phyloP scores from a whole-genome alignment of 2,329 filamentous ascomycete genomes.

The Didymella pinodella region DNA sequence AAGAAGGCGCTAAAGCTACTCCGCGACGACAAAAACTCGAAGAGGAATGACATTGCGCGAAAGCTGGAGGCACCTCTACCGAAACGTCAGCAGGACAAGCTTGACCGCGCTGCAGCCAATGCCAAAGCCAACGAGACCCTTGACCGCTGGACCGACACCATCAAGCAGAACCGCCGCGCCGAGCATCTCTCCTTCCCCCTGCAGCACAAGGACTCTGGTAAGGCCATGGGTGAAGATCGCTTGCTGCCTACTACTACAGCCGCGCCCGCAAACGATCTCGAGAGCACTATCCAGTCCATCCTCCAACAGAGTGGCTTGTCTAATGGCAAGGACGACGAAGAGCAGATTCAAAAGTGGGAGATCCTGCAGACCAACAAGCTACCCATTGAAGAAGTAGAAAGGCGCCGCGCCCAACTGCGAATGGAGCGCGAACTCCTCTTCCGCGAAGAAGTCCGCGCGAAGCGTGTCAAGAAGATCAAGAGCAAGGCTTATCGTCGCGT shows the following conservation, averaged over 20 bases:
- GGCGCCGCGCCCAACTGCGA: conserved; percentile 76
- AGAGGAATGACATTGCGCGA: conserved; percentile 63
- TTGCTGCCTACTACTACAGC: conserved; percentile 66
- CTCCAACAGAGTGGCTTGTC: conserved; percentile 85
- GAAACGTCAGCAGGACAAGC: conserved; percentile 83
- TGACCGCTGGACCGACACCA: conserved; percentile 90
- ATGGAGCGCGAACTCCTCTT: conserved; percentile 85
- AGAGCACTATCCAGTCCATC: conserved; percentile 85
- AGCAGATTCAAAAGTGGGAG: conserved; percentile 73
- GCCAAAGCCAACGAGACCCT: conserved; percentile 92
- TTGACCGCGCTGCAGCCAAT: conserved; percentile 84
- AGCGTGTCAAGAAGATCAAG: conserved; percentile 98
- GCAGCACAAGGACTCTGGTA: conserved; percentile 71
- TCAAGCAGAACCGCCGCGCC: conserved; percentile 90
- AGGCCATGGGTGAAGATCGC: conserved; percentile 67
- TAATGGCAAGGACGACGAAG: conserved; percentile 67
- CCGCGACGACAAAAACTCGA: conserved; percentile 68
- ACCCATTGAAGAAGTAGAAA: conserved; percentile 75
- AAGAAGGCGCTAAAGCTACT: conserved; percentile 82
- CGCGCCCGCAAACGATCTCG: conserved; percentile 79
- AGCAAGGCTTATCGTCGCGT: conserved; percentile 93
- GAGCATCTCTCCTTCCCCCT: conserved; percentile 92
- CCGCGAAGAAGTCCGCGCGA: conserved; percentile 84
- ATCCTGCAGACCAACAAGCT: conserved; percentile 75
- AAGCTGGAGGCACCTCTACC: conserved; percentile 85